Conservation (phyloP, 192 early-diverging fungal species). For the Jimgerdemannia flammicorona region DNA sequence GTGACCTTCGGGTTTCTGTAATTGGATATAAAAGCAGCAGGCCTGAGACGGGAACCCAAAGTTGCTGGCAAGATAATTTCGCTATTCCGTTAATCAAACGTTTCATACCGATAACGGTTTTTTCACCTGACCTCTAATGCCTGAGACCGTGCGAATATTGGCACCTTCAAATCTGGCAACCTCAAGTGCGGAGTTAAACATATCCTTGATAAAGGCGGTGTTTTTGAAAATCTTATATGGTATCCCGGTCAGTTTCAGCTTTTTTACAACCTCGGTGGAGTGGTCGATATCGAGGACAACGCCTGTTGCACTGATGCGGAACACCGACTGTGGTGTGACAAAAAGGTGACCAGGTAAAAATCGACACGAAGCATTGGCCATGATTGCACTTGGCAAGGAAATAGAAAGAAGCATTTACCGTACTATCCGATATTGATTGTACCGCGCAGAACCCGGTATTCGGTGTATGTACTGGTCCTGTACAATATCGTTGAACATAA, state of each 20-base stretch:
- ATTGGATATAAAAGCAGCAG: background rate
- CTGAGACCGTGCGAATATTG: constrained; percentile 90
- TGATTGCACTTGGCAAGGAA: background rate
- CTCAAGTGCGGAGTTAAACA: constrained; percentile 95
- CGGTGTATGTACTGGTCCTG: constrained; percentile 88
- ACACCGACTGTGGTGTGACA: constrained; percentile 36
- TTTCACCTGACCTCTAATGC: constrained; percentile 98
- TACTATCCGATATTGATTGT: constrained; percentile 64
- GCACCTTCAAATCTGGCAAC: constrained; percentile 99
- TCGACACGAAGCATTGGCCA: background rate
- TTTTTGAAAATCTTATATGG: constrained; percentile 97
- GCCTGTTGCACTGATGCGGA: constrained; percentile 97
- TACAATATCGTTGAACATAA: background rate
- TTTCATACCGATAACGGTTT: constrained; percentile 66
- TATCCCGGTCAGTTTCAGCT: constrained; percentile 94
- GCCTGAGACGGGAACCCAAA: too few species aligned
- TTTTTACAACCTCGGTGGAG: constrained; percentile 95
- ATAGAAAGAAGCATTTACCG: constrained; percentile 20
- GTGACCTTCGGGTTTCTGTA: constrained; percentile 77
- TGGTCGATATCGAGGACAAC: constrained; percentile 92
- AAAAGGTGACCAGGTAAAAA: constrained; percentile 1
- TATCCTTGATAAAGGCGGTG: constrained; percentile 96
- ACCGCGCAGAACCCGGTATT: constrained; percentile 96
- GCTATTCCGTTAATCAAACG: background rate
- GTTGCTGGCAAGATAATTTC: too few species aligned